Evolutionary conservation across 345 rosid genomes (phyloP), one percentile per base, ranked within the genome.

Genomic region (Ceriops decandra): DNA sequence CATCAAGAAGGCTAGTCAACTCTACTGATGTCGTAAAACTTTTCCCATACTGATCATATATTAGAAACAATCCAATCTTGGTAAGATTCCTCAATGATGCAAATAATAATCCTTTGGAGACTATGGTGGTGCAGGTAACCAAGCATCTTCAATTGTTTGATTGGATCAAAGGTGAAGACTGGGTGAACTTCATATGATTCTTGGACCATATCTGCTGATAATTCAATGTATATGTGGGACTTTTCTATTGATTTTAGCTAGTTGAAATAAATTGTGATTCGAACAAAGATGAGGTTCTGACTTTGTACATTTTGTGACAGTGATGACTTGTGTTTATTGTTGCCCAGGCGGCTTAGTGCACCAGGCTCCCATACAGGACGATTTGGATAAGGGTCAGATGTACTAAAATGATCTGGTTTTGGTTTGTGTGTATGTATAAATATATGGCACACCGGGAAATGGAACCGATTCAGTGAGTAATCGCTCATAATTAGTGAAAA

Each of bases 211-310:
- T 59, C 33, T 78, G 49, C 20, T 69, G 69, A 74, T 80, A 72
- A 68, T 83, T 74, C 75, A 46, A 9, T 80, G 84, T 82, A 78
- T 72, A 79, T 82, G 77, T 27, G 61, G 24, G 33, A 31, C 24
- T 74, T 68, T 32, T 69, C 57, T 68, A 35, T 24, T 70, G 72
- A 68, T 76, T 32, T 26, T 52, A 63, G 72, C 64, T 66, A 26
- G 47, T 63, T 31, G 62, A 49, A 69, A 64, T 71, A 74, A 63
- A 62, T 66, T 58, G 19, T 36, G 35, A 69, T 56, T 35, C 30
- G 46, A 64, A 26, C 75, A 32, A 60, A 27, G 60, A 32, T 4
- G 38, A 28, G 52, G 61, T 28, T 64, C 56, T 68, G 74, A 66
- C 46, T 13, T 20, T 67, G 56, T 53, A 67, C 63, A 42, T 72